Evolutionary conservation across 768 basidiomycete genomes (phyloP), one percentile per base, ranked within the genome.

Genomic region (Tricholoma bakamatsutake): DNA sequence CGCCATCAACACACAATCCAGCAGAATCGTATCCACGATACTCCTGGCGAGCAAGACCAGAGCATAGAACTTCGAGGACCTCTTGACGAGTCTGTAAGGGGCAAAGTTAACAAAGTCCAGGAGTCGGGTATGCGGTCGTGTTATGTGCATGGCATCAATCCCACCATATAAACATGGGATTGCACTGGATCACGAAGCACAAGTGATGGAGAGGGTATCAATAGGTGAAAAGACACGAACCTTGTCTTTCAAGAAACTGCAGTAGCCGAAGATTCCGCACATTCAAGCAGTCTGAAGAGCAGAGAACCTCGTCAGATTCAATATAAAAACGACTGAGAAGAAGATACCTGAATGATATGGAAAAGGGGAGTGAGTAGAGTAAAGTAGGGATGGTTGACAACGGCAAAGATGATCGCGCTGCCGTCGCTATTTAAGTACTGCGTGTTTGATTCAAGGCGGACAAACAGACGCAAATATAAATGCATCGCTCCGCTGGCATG

Each of bases 11-110:
- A 56, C 86, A 85, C 43, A 93, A 73, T 63, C 91, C 91, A 18
- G 96, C 97, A 62, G 90, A 93, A 70, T 99, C 97, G 68, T 99
- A 99, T 39, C 97, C 97, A 68, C 97, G 89, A 73, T 99, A 99
- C 71, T 99, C 97, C 63, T 98, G 86, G 57, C 97, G 87, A 53
- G 90, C 85, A 57, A 99, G 88, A 59, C 95, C 97, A 55, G 86
- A 88, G 66, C 85, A 83, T 50, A 99, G 83, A 59, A 94, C 85
- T 64, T 98, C 94, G 59, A 96, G 85, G 61, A 98, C 80, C 64
- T 92, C 88, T 70, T 90, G 86, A 63, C 96, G 91, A 69, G 87
- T 83, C 92, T 95, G 69, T 50, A 48, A 55, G 62, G n/a, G 7
- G 46, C 28, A 31, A 31, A 42, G 51, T 59, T 51, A 54, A 54